These are phyloP conservation scores for Penstemon eatonii DNA, from an alignment of 257 asterid species.

Conservation along the genomic window DNA sequence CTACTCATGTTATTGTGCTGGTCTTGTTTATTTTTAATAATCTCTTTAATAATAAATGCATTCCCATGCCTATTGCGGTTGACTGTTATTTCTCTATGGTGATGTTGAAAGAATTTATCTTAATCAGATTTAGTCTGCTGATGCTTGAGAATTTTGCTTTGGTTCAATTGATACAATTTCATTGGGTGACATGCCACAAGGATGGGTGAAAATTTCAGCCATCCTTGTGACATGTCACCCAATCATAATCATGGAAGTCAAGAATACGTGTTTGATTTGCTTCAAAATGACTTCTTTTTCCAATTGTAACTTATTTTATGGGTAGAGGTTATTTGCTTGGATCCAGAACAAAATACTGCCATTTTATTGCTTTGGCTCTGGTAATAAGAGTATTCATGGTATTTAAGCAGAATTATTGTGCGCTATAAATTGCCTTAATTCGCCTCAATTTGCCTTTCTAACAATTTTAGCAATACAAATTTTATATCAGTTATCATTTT, in stretches of 20 bases:
- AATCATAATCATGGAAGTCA: conserved; percentile 10
- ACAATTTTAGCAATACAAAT: conserved; percentile 10
- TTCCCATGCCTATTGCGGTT: too few relatives aligned
- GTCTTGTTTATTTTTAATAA: too few relatives aligned
- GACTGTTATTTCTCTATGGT: too few relatives aligned
- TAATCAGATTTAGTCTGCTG: too few relatives aligned
- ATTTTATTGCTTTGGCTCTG: conserved; percentile 2
- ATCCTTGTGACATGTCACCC: too few relatives aligned
- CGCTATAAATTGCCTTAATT: conserved; percentile 4
- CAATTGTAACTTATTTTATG: conserved; percentile 1
- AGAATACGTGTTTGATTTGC: conserved; percentile 18
- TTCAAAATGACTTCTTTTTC: not conserved
- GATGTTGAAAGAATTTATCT: too few relatives aligned
- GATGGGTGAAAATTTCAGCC: too few relatives aligned
- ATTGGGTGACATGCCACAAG: too few relatives aligned
- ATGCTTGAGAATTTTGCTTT: too few relatives aligned
- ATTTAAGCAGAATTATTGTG: not conserved
- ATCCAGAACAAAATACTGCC: not conserved
- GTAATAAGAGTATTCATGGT: not conserved
- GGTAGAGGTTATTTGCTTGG: not conserved
- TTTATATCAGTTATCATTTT: conserved; percentile 19
- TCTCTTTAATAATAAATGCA: too few relatives aligned
- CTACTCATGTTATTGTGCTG: too few relatives aligned
- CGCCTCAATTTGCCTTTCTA: conserved; percentile 3
- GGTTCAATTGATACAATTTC: too few relatives aligned